phyloP scores from a whole-genome alignment of 768 basidiomycete genomes.

The Lentinula boryana region DNA sequence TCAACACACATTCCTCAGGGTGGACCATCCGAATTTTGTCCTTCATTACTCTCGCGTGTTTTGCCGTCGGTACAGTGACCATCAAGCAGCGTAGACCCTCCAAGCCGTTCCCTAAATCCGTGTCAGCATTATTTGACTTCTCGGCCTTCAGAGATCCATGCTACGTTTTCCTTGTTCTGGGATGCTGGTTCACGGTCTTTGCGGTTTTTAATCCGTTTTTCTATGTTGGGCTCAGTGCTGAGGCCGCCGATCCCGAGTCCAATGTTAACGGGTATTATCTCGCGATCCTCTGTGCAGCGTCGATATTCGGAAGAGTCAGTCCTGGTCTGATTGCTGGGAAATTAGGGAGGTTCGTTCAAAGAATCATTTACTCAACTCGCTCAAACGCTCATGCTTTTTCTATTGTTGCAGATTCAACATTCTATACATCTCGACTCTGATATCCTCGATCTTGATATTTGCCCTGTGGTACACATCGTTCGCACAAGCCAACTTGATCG shows the following conservation, averaged over 20 bases:
- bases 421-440: conserved; percentile 9
- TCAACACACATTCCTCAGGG: conserved; percentile 4
- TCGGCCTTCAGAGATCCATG: conserved; percentile 16
- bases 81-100: conserved; percentile 18
- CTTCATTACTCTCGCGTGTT: conserved; percentile 17
- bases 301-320: conserved; percentile 19
- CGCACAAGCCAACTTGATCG: conserved; percentile 15
- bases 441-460: conserved; percentile 16
- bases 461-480: conserved; percentile 18
- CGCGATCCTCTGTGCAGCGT: conserved; percentile 17
- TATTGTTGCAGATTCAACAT: conserved; percentile 14
- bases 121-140: conserved; percentile 16
- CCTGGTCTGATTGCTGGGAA: conserved; percentile 17
- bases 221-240: conserved; percentile 18
- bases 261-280: conserved; percentile 19
- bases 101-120: conserved; percentile 13
- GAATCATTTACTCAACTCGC: background rate
- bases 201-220: conserved; percentile 20
- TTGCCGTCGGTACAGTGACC: conserved; percentile 14
- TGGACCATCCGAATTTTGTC: conserved; percentile 23
- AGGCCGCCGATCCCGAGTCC: conserved; percentile 11
- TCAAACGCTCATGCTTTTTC: background rate
- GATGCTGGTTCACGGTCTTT: conserved; percentile 17
- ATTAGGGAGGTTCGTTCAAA: conserved; percentile 15
- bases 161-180: conserved; percentile 15